Evolutionary conservation across 2,329 filamentous ascomycete genomes (phyloP).

Genomic region (Penicillium sp.): DNA sequence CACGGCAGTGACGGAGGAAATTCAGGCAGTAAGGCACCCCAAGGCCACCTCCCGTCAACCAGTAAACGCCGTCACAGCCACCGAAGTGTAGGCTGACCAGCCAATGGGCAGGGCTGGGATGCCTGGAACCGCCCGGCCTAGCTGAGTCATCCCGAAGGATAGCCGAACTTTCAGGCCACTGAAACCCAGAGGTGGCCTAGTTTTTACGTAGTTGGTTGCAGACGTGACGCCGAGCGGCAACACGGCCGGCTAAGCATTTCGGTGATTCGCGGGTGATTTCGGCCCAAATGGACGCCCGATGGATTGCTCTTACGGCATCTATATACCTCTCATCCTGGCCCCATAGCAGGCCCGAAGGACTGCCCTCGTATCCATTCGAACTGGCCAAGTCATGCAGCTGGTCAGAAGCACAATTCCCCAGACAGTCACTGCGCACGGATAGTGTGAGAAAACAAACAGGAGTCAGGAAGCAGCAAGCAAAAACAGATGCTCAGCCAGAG

Average conservation of each 20-base stretch:
- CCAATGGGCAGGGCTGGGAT: neutral
- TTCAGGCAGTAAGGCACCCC: neutral
- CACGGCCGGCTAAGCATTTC: constrained; percentile 24
- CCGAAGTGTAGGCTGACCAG: neutral
- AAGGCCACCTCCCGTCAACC: neutral
- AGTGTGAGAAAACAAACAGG: neutral
- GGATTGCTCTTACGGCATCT: constrained; percentile 16
- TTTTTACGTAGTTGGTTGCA: neutral
- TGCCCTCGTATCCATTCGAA: neutral
- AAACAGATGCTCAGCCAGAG: neutral
- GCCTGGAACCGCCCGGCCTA: neutral
- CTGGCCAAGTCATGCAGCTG: neutral
- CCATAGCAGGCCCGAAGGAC: neutral
- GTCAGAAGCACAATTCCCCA: neutral
- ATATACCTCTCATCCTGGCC: neutral
- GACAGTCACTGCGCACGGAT: neutral
- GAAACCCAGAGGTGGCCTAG: neutral
- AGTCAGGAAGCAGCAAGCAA: neutral
- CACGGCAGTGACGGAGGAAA: constrained; percentile 4
- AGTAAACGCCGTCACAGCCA: neutral
- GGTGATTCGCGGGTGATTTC: constrained; percentile 28
- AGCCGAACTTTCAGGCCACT: constrained; percentile 14
- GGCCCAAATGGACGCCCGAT: constrained; percentile 21
- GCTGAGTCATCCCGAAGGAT: constrained; percentile 28
- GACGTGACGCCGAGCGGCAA: neutral